Conservation (phyloP, 768 basidiomycete species). For the Tulasnella sp. region DNA sequence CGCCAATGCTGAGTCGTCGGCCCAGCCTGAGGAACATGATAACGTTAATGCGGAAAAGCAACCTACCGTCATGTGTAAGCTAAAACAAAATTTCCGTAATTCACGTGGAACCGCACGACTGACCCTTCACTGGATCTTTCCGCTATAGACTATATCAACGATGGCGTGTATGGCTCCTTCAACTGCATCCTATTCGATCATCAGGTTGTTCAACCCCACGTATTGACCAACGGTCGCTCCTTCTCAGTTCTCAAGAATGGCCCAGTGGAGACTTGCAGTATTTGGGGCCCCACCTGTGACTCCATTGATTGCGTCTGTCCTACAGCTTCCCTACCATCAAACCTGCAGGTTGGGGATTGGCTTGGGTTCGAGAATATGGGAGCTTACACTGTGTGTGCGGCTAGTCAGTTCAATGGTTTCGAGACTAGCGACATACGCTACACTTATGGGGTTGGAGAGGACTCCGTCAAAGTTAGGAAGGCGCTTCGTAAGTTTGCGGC, state of each 20-base stretch:
- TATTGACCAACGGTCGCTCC: constrained; percentile 29
- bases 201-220: constrained; percentile 69
- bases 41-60: constrained; percentile 26
- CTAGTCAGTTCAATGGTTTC: constrained; percentile 91
- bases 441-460: constrained; percentile 48
- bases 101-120: neutral
- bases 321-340: constrained; percentile 45
- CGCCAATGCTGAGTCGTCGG: constrained; percentile 27
- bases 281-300: constrained; percentile 99
- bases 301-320: constrained; percentile 85
- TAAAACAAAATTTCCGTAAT: neutral
- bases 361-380: constrained; percentile 97
- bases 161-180: constrained; percentile 95
- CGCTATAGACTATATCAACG: constrained; percentile 91
- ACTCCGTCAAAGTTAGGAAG: constrained; percentile 36
- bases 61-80: constrained; percentile 79
- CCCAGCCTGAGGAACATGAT: constrained; percentile 27
- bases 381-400: constrained; percentile 95
- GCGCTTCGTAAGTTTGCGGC: constrained; percentile 34
- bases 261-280: constrained; percentile 40
- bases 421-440: constrained; percentile 68
- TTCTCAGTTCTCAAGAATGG: constrained; percentile 13
- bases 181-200: constrained; percentile 98
- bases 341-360: constrained; percentile 89
- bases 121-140: neutral